A percentile compares a stretch with the other conserved stretches of the same genome.
Evolutionary conservation across 352 stramenopile genomes (phyloP).

Genomic region (Phytophthora macrochlamydospora): DNA sequence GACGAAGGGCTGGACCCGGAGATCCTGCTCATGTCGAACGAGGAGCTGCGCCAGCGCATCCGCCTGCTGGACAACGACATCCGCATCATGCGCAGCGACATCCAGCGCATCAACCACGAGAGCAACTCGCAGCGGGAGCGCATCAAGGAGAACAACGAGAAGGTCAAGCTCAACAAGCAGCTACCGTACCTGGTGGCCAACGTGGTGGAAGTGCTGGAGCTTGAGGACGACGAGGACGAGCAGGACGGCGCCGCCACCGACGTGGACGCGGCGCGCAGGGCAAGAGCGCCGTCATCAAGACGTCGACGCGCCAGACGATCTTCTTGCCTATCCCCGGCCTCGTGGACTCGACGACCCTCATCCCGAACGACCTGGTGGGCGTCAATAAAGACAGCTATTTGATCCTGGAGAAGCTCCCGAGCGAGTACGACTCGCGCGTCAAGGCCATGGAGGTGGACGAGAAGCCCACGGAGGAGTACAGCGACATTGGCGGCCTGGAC

Average conservation of each 20-base stretch:
- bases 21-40: constrained; percentile 94
- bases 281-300: constrained; percentile 98
- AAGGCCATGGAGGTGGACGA: constrained; percentile 98
- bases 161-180: constrained; percentile 99
- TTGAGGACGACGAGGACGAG: constrained; percentile 93
- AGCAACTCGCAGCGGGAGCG: constrained; percentile 92
- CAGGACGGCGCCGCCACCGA: constrained; percentile 94
- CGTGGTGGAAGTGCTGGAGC: constrained; percentile 94
- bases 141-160: constrained; percentile 99
- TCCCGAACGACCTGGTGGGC: constrained; percentile 97
- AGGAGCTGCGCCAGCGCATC: constrained; percentile 96
- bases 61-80: constrained; percentile 97
- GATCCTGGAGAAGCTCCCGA: constrained; percentile 98
- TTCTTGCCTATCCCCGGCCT: constrained; percentile 98
- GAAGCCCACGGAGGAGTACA: constrained; percentile 95
- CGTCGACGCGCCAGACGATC: constrained; percentile 98
- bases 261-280: constrained; percentile 90
- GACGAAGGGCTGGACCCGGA: constrained; percentile 84
- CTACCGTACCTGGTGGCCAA: constrained; percentile 99
- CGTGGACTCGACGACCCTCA: constrained; percentile 94
- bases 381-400: constrained; percentile 99
- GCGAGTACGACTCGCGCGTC: constrained; percentile 98
- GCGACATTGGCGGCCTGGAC: constrained; percentile 96
- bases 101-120: constrained; percentile 97
- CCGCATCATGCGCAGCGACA: constrained; percentile 97